A percentile compares a stretch with the other conserved stretches of the same genome.
These are phyloP conservation scores for Aegilops longissima DNA, from an alignment of 176 grass and related monocot species.

Conservation along the genomic window DNA sequence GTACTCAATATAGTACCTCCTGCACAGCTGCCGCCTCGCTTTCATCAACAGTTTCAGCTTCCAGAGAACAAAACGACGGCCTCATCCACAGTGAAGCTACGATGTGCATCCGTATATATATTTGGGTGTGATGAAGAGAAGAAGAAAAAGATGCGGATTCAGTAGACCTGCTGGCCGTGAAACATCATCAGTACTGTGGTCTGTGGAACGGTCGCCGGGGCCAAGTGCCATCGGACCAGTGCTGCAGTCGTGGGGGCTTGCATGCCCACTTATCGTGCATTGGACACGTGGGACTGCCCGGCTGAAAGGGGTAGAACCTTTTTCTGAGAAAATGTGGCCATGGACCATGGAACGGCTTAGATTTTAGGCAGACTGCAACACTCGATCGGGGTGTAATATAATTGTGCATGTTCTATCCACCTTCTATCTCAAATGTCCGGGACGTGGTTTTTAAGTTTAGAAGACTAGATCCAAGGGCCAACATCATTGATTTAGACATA, in stretches of 20 bases:
- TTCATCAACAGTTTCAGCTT: background rate
- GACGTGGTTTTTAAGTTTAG: too few relatives aligned
- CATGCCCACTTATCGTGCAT: background rate
- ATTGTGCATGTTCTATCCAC: background rate
- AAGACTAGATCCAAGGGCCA: too few relatives aligned
- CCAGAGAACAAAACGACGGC: background rate
- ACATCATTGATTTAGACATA: too few relatives aligned
- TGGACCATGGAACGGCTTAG: slow-evolving; percentile 6
- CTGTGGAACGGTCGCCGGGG: background rate
- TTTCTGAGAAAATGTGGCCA: background rate
- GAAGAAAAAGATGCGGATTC: too few relatives aligned
- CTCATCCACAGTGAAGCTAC: background rate
- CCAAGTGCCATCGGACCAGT: background rate
- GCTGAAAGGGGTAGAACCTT: background rate
- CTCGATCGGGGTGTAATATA: background rate
- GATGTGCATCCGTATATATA: too few relatives aligned
- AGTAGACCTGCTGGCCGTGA: background rate
- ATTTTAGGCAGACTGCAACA: background rate
- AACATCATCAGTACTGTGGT: slow-evolving; percentile 8
- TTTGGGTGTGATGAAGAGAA: too few relatives aligned
- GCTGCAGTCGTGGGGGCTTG: slow-evolving; percentile 18
- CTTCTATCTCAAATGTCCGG: background rate
- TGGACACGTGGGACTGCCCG: background rate
- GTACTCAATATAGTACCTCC: background rate
- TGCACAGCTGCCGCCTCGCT: background rate